Base-by-base conservation (phyloP, 2,329 filamentous ascomycete genomes). In the Claviceps pazoutovae region DNA sequence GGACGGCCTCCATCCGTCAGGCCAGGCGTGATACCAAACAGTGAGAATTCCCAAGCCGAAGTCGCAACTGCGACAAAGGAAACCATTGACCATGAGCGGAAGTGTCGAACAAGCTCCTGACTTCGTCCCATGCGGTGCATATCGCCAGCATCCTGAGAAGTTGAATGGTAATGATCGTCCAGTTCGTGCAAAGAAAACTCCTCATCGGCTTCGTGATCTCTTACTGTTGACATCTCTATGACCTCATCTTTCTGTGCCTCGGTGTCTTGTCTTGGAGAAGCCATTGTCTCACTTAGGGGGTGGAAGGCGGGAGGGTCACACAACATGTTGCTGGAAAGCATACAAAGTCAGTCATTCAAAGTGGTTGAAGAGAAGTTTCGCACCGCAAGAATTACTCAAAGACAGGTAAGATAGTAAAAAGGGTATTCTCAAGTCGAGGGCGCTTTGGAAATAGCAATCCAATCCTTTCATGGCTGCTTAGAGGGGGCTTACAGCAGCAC, bases 121-220 rank as follows among this genome's bases (percentile, higher is more conserved):
- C 30, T 38, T 14, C 44, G 44, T 17, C 52, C 52, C 52, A 53
- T 53, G 36, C 52, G 52, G 26, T 38, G 52, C 52, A 53, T 53
- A 30, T 53, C 42, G 19, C 17, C n/a, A 34, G 44, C 52, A 46
- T 53, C 52, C n/a, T 51, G 36, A 8, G n/a, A 26, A 3, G 43
- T 53, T 4, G 52, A 53, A 26, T 48, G 38, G 39, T 49, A 41
- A 39, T 34, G 48, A 21, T 44, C 9, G 39, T 51, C 51, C 2
- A 53, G 17, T 11, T 44, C n/a, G 17, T 49, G 30, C 39, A 7
- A 44, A 36, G 5, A 16, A 8, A 21, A 21, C 36, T 21, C 34
- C n/a, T 21, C 4, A 11, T 49, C 26, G 9, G 2, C 6, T 5
- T 36, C 23, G 16, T 9, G 48, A 26, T 37, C 43, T 16, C n/a